phyloP scores from a whole-genome alignment of 129 eudicot genomes.

The Artemisia tridentata region DNA sequence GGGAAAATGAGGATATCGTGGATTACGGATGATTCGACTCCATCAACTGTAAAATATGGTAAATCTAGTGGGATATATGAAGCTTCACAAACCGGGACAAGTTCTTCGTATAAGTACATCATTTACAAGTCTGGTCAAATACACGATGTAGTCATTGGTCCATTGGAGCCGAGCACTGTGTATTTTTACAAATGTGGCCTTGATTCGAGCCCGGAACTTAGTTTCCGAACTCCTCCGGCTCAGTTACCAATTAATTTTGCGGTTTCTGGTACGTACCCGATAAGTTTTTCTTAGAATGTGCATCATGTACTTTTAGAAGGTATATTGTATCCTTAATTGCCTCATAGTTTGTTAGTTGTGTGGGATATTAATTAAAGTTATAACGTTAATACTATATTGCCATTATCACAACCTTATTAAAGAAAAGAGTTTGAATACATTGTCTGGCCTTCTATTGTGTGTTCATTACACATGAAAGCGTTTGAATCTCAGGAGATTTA shows the following conservation, averaged over 20 bases:
- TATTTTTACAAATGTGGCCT: constrained; percentile 61
- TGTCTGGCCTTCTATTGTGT: neutral
- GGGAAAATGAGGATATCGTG: constrained; percentile 65
- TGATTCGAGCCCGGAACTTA: constrained; percentile 42
- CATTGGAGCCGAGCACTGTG: constrained; percentile 49
- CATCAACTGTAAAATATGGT: constrained; percentile 55
- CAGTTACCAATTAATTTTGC: constrained; percentile 56
- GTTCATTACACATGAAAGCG: neutral
- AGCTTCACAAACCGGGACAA: constrained; percentile 36
- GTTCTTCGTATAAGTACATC: constrained; percentile 43
- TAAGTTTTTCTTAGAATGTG: too few species aligned
- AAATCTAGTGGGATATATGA: constrained; percentile 36
- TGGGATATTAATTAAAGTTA: too few species aligned
- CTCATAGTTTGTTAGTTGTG: too few species aligned
- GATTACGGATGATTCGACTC: constrained; percentile 44
- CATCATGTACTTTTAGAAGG: too few species aligned
- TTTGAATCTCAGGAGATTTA: constrained; percentile 54
- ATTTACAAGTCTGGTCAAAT: constrained; percentile 52
- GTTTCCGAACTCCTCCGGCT: constrained; percentile 70
- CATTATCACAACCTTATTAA: neutral
- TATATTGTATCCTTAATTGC: too few species aligned
- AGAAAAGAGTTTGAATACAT: neutral
- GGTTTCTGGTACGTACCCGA: constrained; percentile 37
- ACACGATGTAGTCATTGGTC: constrained; percentile 62
- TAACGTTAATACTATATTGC: too few species aligned